These are phyloP conservation scores for Sphagnum fallax DNA, from an alignment of 228 moss, liverwort and hornwort genomes.

Conservation along the genomic window DNA sequence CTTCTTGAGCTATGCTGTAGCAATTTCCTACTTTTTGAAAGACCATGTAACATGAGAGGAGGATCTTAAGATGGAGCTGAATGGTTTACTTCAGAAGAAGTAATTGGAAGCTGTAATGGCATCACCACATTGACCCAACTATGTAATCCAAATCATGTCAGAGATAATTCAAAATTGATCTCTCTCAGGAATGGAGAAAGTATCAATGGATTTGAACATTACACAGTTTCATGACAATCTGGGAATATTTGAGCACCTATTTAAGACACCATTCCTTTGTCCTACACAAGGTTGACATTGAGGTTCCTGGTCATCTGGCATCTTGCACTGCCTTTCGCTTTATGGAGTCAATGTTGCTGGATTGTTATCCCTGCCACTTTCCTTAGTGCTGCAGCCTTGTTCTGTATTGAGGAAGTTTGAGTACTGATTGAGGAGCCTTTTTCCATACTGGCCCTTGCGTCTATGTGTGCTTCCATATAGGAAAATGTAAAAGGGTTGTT, in stretches of 20 bases:
- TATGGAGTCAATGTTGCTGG: constrained; percentile 59
- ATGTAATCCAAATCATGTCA: constrained; percentile 45
- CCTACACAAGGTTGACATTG: constrained; percentile 61
- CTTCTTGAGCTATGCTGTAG: constrained; percentile 23
- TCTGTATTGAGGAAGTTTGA: constrained; percentile 70
- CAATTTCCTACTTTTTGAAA: constrained; percentile 25
- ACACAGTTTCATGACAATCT: constrained; percentile 62
- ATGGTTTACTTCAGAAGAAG: constrained; percentile 14
- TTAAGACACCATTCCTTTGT: constrained; percentile 63
- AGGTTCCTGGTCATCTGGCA: constrained; percentile 66
- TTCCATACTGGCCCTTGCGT: constrained; percentile 30
- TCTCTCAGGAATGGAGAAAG: constrained; percentile 41
- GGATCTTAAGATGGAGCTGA: constrained; percentile 20
- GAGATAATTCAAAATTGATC: constrained; percentile 35
- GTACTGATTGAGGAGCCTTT: constrained; percentile 73
- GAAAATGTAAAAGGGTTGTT: constrained; percentile 33
- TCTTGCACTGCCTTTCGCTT: constrained; percentile 45
- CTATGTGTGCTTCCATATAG: constrained; percentile 28
- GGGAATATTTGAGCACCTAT: constrained; percentile 56
- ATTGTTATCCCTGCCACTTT: constrained; percentile 46
- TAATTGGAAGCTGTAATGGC: constrained; percentile 33
- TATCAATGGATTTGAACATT: constrained; percentile 38
- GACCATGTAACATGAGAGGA: constrained; percentile 19
- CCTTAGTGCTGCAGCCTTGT: constrained; percentile 40
- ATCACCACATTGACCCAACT: constrained; percentile 35